A percentile compares a stretch with the other conserved stretches of the same genome.
These are phyloP conservation scores for Melanopsichium pennsylvanicum DNA, from an alignment of 1,284 basidiomycete genomes.

Conservation along the genomic window DNA sequence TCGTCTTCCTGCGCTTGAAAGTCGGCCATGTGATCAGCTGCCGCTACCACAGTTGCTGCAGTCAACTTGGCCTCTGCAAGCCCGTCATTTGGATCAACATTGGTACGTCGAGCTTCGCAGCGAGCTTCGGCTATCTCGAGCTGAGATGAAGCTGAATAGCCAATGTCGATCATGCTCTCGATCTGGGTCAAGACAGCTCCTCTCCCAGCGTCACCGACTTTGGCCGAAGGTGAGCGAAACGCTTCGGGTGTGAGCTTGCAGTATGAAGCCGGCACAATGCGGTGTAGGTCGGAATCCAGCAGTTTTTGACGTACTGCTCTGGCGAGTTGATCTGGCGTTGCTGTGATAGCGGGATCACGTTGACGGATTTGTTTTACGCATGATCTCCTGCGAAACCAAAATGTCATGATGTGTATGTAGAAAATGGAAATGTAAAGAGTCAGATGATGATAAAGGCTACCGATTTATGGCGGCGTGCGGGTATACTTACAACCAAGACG, in stretches of 20 bases:
- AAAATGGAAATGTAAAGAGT: no score
- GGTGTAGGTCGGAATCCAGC: slow-evolving; percentile 22
- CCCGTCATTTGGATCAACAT: slow-evolving; percentile 25
- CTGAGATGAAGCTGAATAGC: slow-evolving; percentile 30
- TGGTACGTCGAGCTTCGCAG: slow-evolving; percentile 23
- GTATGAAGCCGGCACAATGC: background rate
- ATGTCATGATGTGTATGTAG: no score
- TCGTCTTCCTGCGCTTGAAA: slow-evolving; percentile 48
- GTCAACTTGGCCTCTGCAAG: slow-evolving; percentile 8
- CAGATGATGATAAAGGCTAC: background rate
- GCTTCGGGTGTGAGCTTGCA: background rate
- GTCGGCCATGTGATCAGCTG: slow-evolving; percentile 34
- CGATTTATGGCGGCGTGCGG: no score
- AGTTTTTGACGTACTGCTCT: slow-evolving; percentile 25
- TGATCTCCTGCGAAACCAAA: background rate
- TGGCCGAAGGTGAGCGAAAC: background rate
- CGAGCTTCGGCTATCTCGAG: slow-evolving; percentile 45
- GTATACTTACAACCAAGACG: slow-evolving; percentile 23
- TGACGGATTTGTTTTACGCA: slow-evolving; percentile 12
- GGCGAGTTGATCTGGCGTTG: slow-evolving; percentile 9
- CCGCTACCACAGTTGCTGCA: slow-evolving; percentile 69
- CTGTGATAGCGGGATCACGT: background rate
- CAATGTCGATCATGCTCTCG: slow-evolving; percentile 42
- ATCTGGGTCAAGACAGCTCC: slow-evolving; percentile 29
- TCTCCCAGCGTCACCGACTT: slow-evolving; percentile 12